Evolutionary conservation across 148 eudicot species (phyloP), one percentile per base, ranked within the genome.

Genomic region (Dianthus caryophyllus): DNA sequence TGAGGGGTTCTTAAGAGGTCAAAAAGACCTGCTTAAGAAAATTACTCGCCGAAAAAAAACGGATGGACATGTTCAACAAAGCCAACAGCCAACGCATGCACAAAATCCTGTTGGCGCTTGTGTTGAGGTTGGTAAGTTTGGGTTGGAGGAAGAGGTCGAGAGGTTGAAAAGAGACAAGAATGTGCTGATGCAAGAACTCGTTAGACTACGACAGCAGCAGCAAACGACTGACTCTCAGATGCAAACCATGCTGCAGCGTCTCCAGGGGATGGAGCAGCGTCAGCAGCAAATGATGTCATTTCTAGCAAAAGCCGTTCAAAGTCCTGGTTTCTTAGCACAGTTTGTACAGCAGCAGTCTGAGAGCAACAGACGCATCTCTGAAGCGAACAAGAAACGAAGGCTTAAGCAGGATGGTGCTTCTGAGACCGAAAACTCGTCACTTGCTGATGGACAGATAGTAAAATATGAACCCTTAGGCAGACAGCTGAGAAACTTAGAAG

Each of bases 211-310:
- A 72, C 90, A 86, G 73, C 90, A 86, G 64, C 90, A 86, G 54
- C 90, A 86, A 75, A 27, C 82, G 65, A 86, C 87, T 31, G 90
- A 86, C 61, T 69, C 56, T 73, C 85, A 86, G 77, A 59, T 86
- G 64, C 90, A 83, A 66, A 59, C 79, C 25, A 77, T 77, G 84
- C 81, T 83, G 68, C 85, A 86, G 50, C 78, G 83, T 18, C 77
- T 83, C 50, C 85, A 83, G 66, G 90, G 87, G 25, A 86, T 83
- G 90, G 90, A 86, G 76, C 87, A 81, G 33, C 71, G 90, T 47
- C 90, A 86, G 75, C 87, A 83, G 49, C 87, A 86, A 60, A 86
- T 86, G 87, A 86, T 86, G 87, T 86, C 90, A 17, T 86, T 86
- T 75, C 72, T 86, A 14, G 87, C 90, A 16, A 85, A 85, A 73